Evolutionary conservation across 164 flowering plant genomes (phyloP).

Genomic region (Akebia trifoliata): DNA sequence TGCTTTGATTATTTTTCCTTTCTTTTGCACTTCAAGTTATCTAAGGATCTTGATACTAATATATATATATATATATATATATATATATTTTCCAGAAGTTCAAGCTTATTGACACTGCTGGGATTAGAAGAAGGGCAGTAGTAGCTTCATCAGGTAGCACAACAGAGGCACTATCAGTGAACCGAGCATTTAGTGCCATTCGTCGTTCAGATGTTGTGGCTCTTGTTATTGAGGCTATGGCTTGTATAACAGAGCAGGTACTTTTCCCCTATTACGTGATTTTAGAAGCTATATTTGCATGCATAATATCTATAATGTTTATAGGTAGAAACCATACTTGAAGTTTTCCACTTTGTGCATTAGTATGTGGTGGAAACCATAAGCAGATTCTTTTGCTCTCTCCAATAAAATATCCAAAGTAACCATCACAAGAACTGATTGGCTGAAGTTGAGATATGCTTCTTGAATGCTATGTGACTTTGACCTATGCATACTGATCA

Average conservation of each 20-base stretch:
- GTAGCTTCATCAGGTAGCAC: constrained; percentile 81
- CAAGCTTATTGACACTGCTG: constrained; percentile 96
- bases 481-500: background rate
- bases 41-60: no score
- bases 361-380: background rate
- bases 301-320: background rate
- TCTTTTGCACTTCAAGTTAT: background rate
- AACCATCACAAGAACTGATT: background rate
- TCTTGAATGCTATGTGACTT: background rate
- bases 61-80: no score
- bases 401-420: background rate
- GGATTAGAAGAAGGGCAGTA: constrained; percentile 80
- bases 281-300: background rate
- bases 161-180: constrained; percentile 92
- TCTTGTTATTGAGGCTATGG: constrained; percentile 96
- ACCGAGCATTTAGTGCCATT: constrained; percentile 93
- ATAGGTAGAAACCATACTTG: background rate
- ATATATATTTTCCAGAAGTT: constrained; percentile 60
- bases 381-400: no score
- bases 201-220: constrained; percentile 98
- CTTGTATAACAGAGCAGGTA: constrained; percentile 98
- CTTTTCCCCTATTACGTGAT: background rate
- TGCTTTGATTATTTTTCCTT: no score
- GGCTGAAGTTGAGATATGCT: background rate
- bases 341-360: background rate